Percentiles rank a stretch among this genome's conserved stretches.
phyloP scores from a whole-genome alignment of 1,139 yeast species.

The Geotrichum fermentans region DNA sequence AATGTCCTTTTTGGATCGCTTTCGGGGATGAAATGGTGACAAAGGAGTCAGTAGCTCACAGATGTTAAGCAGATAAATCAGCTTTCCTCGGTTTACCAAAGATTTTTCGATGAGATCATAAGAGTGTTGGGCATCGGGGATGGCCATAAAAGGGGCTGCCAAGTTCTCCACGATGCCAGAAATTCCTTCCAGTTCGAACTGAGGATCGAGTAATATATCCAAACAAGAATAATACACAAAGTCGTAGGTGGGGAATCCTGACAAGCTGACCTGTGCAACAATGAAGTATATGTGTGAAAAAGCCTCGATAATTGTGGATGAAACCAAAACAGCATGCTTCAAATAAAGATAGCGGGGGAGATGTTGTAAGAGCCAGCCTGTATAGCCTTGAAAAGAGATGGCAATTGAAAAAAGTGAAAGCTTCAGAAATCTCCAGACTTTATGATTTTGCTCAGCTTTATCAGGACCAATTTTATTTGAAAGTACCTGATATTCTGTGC shows the following conservation, averaged over 20 bases:
- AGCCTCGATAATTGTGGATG: slow-evolving; percentile 43
- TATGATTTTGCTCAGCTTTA: slow-evolving; percentile 16
- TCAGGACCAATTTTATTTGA: slow-evolving; percentile 8
- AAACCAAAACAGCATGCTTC: slow-evolving; percentile 26
- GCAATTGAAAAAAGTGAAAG: slow-evolving; percentile 48
- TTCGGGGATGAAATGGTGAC: slow-evolving; percentile 5
- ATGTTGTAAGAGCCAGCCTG: slow-evolving; percentile 39
- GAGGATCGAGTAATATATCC: slow-evolving; percentile 44
- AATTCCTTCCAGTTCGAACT: slow-evolving; percentile 19
- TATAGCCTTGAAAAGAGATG: slow-evolving; percentile 53
- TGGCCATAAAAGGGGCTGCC: slow-evolving; percentile 8
- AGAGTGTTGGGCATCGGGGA: not conserved
- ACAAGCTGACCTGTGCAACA: slow-evolving; percentile 57
- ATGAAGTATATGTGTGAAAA: slow-evolving; percentile 55
- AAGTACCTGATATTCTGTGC: slow-evolving; percentile 13
- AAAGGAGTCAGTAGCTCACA: slow-evolving; percentile 53
- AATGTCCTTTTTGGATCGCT: slow-evolving; percentile 26
- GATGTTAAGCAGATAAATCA: slow-evolving; percentile 53
- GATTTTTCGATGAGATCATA: slow-evolving; percentile 22
- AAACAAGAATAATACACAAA: slow-evolving; percentile 54
- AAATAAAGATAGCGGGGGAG: slow-evolving; percentile 21
- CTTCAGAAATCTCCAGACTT: slow-evolving; percentile 39
- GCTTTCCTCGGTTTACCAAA: slow-evolving; percentile 46
- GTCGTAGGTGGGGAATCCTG: slow-evolving; percentile 66
- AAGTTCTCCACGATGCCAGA: slow-evolving; percentile 6